Conservation (phyloP, 2,329 filamentous ascomycete genomes). For the Fonsecaea pedrosoi region DNA sequence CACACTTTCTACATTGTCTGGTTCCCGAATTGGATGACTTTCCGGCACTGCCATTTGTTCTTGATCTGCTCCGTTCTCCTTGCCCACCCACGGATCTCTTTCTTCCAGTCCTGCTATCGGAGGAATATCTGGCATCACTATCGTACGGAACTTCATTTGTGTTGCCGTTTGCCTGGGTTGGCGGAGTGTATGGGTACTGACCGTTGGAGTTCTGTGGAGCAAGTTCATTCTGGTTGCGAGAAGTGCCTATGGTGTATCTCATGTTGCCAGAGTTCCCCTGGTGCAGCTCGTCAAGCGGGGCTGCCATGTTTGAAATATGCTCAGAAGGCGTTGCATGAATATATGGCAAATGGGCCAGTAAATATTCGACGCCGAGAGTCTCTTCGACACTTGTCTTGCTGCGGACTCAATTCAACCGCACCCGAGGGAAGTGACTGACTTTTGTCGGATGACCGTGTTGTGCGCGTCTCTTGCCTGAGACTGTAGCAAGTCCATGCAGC, state of each 20-base stretch:
- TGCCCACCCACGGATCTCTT: conserved; percentile 38
- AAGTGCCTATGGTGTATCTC: conserved; percentile 37
- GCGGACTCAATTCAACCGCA: conserved; percentile 11
- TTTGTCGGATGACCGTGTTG: conserved; percentile 13
- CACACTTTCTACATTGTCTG: conserved; percentile 82
- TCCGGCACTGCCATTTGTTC: conserved; percentile 43
- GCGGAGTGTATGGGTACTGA: conserved; percentile 23
- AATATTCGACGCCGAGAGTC: conserved; percentile 25
- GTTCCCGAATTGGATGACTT: conserved; percentile 43
- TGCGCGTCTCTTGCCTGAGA: conserved; percentile 18
- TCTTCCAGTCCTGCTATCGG: conserved; percentile 40
- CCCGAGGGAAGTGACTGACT: conserved; percentile 11
- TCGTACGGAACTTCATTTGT: conserved; percentile 36
- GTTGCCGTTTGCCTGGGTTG: conserved; percentile 33
- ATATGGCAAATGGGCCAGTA: conserved; percentile 14
- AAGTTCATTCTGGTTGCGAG: conserved; percentile 28
- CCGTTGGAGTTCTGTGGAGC: conserved; percentile 31
- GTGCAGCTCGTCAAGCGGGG: conserved; percentile 32
- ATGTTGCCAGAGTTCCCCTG: conserved; percentile 32
- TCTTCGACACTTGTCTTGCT: conserved; percentile 3
- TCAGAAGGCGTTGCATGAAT: conserved; percentile 28
- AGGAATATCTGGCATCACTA: conserved; percentile 37
- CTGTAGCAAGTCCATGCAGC: conserved; percentile 23
- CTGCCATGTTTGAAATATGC: conserved; percentile 28
- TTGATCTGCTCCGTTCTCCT: conserved; percentile 43